Evolutionary conservation across 352 stramenopile species (phyloP).

Genomic region (Pythium periplocum): DNA sequence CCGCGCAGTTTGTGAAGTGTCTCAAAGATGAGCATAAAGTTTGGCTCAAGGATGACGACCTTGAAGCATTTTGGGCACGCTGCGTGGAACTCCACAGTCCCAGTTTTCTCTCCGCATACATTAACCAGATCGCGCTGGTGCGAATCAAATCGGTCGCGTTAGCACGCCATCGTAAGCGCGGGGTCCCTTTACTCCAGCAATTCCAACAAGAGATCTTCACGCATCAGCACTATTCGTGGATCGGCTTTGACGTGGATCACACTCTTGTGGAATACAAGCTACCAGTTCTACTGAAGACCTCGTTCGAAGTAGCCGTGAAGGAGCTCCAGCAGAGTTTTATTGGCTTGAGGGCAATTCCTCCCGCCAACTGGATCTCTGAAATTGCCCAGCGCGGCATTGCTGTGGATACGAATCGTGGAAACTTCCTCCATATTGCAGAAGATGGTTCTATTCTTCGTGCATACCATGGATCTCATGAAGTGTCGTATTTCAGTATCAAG

Average conservation of each 20-base stretch:
- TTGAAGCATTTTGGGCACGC: constrained; percentile 39
- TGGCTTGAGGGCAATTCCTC: constrained; percentile 20
- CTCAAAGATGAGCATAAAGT: constrained; percentile 22
- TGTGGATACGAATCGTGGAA: constrained; percentile 35
- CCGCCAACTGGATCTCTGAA: constrained; percentile 27
- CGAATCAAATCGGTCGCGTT: constrained; percentile 33
- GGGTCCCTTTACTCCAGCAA: constrained; percentile 21
- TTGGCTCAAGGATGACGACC: constrained; percentile 36
- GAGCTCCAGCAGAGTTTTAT: constrained; percentile 42
- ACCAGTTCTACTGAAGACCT: constrained; percentile 32
- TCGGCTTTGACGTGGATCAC: constrained; percentile 56
- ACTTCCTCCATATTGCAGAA: constrained; percentile 43
- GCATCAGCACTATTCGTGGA: constrained; percentile 38
- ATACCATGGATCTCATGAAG: constrained; percentile 42
- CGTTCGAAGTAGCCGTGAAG: constrained; percentile 34
- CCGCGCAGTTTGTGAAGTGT: constrained; percentile 17
- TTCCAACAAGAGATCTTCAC: constrained; percentile 30
- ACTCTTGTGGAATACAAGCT: constrained; percentile 45
- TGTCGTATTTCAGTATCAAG: constrained; percentile 42
- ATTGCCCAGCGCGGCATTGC: constrained; percentile 40
- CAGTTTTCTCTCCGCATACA: constrained; percentile 29
- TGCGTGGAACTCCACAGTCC: constrained; percentile 31
- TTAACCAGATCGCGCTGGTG: constrained; percentile 25
- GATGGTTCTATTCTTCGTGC: constrained; percentile 32
- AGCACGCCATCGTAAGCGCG: constrained; percentile 19